Evolutionary conservation across 176 grass and related monocot genomes (phyloP), one percentile per base, ranked within the genome.

Genomic region (Microstegium vimineum): DNA sequence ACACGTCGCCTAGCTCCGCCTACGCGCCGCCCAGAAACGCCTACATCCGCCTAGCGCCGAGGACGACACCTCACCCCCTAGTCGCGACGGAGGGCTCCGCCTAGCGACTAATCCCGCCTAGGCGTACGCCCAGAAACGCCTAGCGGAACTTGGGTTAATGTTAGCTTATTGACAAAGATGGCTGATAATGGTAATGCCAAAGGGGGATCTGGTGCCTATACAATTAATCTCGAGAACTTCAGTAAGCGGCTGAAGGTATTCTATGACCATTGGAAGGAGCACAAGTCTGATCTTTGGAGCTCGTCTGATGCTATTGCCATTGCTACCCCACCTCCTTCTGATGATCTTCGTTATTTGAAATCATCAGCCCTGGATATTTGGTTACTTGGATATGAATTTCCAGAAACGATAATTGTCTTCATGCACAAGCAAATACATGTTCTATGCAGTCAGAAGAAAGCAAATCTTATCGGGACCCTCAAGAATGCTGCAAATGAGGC

Each of bases 361-460:
- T 97, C 94, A 31, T 93, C 90, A 62, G 88, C 94, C 65, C 56
- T 97, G 63, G 84, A 97, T 62, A 89, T 91, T 72, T 97, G 94
- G 94, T 78, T 96, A 38, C 82, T 96, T 66, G 94, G 94, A 76
- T 95, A 95, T 81, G 94, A 97, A 88, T 97, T 97, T 73, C 90
- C 94, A n/a, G 90, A 97, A 82, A 97, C 94, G 10, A 93, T 97
- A 81, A 89, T 97, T 89, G 80, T 93, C 73, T 97, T 97, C 82
- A 93, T 80, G 83, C 70, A 42, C 36, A 87, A 89, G 79, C 86
- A 92, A 79, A 93, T 97, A 31, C 90, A 97, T 81, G 87, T 93
- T 77, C 47, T 97, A 62, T 97, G 90, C 69, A 97, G 88, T 76
- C 94, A 88, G 57, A 93, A 97, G 80, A 93, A 97, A 84, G 90